Conservation (phyloP, 2,329 filamentous ascomycete species). For the Penicillium verrucosum region DNA sequence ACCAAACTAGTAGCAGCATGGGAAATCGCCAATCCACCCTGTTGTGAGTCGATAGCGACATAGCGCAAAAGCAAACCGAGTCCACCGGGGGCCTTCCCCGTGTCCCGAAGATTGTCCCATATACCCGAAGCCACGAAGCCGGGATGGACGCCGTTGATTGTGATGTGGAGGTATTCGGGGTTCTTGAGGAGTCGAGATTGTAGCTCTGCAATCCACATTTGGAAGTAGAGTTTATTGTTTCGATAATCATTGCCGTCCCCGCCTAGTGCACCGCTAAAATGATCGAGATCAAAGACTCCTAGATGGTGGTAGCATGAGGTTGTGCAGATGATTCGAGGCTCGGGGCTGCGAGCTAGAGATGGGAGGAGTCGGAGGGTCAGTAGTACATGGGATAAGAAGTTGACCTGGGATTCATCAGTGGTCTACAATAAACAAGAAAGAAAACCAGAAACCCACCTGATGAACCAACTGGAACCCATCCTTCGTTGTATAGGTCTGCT, state of each 20-base stretch:
- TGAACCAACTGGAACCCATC: conserved; percentile 15
- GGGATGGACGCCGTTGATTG: conserved; percentile 15
- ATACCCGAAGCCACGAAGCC: conserved; percentile 17
- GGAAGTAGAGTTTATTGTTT: conserved; percentile 17
- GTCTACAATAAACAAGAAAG: too few species aligned
- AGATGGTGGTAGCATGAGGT: conserved; percentile 16
- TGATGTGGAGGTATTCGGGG: conserved; percentile 15
- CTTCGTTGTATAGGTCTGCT: conserved; percentile 3
- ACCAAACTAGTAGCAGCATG: not conserved
- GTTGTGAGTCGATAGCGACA: conserved; percentile 6
- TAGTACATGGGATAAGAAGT: conserved; percentile 16
- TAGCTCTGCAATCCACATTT: conserved; percentile 17
- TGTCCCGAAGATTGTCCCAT: conserved; percentile 1
- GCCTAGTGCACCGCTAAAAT: conserved; percentile 3
- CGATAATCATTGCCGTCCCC: conserved; percentile 9
- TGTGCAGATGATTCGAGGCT: conserved; percentile 16
- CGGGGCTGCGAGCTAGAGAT: conserved; percentile 11
- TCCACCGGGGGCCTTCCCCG: not conserved
- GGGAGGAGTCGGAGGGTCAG: conserved; percentile 16
- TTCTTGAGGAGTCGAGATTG: conserved; percentile 13
- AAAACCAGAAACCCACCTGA: conserved; percentile 5
- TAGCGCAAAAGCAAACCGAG: not conserved
- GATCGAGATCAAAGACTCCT: conserved; percentile 11
- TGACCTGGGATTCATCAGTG: conserved; percentile 5
- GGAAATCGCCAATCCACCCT: conserved; percentile 4